A percentile compares a stretch with the other conserved stretches of the same genome.
phyloP scores from a whole-genome alignment of 2,329 filamentous ascomycete species.

The Colletotrichum lindemuthianum region DNA sequence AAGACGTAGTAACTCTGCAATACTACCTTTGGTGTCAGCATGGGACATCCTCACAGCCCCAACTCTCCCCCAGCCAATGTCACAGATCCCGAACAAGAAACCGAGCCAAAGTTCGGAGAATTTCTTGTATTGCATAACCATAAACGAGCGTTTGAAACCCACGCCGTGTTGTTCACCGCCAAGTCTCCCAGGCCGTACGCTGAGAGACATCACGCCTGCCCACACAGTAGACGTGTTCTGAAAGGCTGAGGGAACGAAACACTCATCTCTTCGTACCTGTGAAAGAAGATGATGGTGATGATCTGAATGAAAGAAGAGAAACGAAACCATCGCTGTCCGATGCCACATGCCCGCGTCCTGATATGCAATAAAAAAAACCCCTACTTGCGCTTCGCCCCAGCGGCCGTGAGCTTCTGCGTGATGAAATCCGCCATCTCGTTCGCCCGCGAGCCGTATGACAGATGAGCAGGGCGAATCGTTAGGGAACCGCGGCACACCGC shows the following conservation, averaged over 20 bases:
- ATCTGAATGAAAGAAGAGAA: neutral
- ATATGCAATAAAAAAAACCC: conserved; percentile 3
- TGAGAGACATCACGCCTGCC: no score
- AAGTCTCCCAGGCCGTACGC: neutral
- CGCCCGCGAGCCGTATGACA: conserved; percentile 48
- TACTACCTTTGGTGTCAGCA: no score
- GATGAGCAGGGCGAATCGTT: conserved; percentile 47
- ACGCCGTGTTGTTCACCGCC: neutral
- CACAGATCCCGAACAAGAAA: conserved; percentile 2
- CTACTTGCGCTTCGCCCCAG: conserved; percentile 35
- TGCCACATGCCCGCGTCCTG: neutral
- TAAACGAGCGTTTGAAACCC: conserved; percentile 17
- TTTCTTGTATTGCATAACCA: conserved; percentile 9
- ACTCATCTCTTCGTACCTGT: conserved; percentile 16
- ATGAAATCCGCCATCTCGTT: conserved; percentile 46
- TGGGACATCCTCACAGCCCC: no score
- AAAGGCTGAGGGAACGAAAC: neutral
- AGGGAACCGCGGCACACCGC: conserved; percentile 49
- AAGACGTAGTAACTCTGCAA: no score
- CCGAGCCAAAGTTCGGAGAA: conserved; percentile 11
- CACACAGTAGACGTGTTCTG: no score
- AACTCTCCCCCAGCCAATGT: conserved; percentile 11
- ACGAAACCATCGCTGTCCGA: neutral
- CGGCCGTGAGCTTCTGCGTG: conserved; percentile 29
- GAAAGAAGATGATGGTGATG: no score